Conservation (phyloP, 2,329 filamentous ascomycete species). For the Pleurostoma richardsiae region DNA sequence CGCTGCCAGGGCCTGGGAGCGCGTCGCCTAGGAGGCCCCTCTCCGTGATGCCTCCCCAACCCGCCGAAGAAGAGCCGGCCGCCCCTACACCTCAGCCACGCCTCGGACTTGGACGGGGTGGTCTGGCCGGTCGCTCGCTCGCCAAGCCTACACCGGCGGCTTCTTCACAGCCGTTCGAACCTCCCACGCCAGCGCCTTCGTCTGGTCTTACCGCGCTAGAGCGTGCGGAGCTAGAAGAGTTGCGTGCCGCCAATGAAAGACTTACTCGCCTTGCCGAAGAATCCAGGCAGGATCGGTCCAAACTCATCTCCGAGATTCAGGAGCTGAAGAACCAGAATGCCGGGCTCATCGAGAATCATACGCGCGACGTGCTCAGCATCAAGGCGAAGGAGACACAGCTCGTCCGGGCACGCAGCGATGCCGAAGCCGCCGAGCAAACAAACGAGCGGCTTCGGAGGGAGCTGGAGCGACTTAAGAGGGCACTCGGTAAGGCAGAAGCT, state of each 20-base stretch:
- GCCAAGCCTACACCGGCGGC: conserved; percentile 60
- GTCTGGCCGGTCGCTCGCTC: conserved; percentile 80
- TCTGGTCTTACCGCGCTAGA: conserved; percentile 74
- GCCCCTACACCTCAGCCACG: conserved; percentile 38
- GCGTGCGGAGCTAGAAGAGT: conserved; percentile 84
- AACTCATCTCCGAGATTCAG: conserved; percentile 79
- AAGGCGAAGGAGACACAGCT: conserved; percentile 98
- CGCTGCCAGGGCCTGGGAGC: conserved; percentile 38
- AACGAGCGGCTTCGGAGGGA: conserved; percentile 82
- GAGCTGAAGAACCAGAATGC: conserved; percentile 97
- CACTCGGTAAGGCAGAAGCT: conserved; percentile 60
- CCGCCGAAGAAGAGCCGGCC: conserved; percentile 51
- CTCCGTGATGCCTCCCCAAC: conserved; percentile 40
- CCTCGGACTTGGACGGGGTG: conserved; percentile 67
- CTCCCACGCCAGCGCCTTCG: conserved; percentile 52
- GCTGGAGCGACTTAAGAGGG: conserved; percentile 88
- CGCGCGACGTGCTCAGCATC: conserved; percentile 88
- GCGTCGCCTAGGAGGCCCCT: conserved; percentile 49
- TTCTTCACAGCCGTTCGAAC: conserved; percentile 40
- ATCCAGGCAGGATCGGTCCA: conserved; percentile 73
- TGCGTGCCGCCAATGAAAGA: conserved; percentile 77
- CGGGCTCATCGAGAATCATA: conserved; percentile 94
- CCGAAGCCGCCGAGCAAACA: conserved; percentile 79
- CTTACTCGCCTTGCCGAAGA: conserved; percentile 73
- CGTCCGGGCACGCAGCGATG: conserved; percentile 84